phyloP scores from a whole-genome alignment of 176 grass and related monocot species.

The Oryza glumipatula region DNA sequence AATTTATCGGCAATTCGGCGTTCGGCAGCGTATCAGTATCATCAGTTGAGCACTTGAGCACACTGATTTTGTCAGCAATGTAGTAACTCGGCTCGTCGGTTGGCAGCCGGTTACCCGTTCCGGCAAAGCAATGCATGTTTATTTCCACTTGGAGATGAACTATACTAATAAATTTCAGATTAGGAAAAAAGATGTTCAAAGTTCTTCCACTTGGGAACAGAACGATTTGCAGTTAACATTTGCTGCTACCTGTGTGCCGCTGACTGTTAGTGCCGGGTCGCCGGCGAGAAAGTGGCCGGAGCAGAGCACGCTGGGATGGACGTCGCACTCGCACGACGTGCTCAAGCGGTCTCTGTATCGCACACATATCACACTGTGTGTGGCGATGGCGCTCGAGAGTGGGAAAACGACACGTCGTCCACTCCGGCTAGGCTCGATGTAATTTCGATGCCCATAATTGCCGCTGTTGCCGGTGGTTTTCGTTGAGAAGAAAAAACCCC shows the following conservation, averaged over 20 bases:
- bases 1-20: background rate
- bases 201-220: background rate
- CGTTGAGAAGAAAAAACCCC: background rate
- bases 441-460: conserved; percentile 20
- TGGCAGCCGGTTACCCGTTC: background rate
- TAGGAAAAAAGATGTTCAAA: background rate
- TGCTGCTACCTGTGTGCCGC: background rate
- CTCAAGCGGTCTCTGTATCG: background rate
- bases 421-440: background rate
- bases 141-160: background rate
- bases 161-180: background rate
- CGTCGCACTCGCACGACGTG: background rate
- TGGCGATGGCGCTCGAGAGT: background rate
- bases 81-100: background rate
- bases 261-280: background rate
- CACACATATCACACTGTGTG: background rate
- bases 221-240: background rate
- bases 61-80: background rate
- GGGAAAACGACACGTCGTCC: conserved; percentile 24
- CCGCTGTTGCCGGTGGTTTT: background rate
- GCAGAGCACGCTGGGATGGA: conserved; percentile 7
- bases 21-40: background rate
- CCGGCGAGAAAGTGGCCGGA: background rate
- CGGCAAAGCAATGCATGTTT: background rate
- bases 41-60: background rate